phyloP scores from a whole-genome alignment of 2,329 filamentous ascomycete genomes.

The Hymenoscyphus salicellus region DNA sequence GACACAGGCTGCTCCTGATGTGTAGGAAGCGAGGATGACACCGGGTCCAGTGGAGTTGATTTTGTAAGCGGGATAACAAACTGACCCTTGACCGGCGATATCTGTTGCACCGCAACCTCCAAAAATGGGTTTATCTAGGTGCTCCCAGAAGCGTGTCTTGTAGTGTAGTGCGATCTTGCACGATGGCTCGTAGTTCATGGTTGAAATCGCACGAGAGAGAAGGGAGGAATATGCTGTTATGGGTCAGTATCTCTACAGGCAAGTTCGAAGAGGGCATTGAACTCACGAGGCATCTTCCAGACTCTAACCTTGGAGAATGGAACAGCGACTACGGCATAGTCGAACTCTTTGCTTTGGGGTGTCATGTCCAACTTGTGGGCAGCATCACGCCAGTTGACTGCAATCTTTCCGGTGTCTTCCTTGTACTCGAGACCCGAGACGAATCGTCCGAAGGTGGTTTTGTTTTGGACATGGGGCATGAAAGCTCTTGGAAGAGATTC shows the following conservation, averaged over 20 bases:
- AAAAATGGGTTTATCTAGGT: conserved; percentile 35
- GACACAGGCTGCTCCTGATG: conserved; percentile 44
- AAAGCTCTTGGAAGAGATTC: conserved; percentile 61
- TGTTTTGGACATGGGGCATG: conserved; percentile 56
- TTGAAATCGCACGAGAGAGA: conserved; percentile 48
- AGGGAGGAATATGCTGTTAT: conserved; percentile 38
- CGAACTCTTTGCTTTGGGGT: conserved; percentile 23
- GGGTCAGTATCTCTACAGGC: neutral
- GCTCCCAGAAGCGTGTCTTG: conserved; percentile 59
- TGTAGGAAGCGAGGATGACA: conserved; percentile 60
- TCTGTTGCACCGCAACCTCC: conserved; percentile 52
- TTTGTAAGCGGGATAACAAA: conserved; percentile 67
- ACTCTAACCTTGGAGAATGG: conserved; percentile 34
- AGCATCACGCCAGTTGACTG: conserved; percentile 53
- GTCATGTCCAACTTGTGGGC: conserved; percentile 27
- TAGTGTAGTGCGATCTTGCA: conserved; percentile 67
- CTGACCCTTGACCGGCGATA: conserved; percentile 57
- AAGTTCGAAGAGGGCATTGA: neutral
- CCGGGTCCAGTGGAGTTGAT: conserved; percentile 63
- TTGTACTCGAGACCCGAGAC: conserved; percentile 57
- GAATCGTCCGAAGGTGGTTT: conserved; percentile 54
- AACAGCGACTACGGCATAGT: conserved; percentile 27
- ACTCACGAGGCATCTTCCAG: conserved; percentile 18
- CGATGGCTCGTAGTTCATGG: conserved; percentile 44
- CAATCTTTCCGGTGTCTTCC: conserved; percentile 49